A percentile compares a stretch with the other conserved stretches of the same genome.
phyloP scores from a whole-genome alignment of 2,329 filamentous ascomycete species.

The Ilyonectria mors-panacis region DNA sequence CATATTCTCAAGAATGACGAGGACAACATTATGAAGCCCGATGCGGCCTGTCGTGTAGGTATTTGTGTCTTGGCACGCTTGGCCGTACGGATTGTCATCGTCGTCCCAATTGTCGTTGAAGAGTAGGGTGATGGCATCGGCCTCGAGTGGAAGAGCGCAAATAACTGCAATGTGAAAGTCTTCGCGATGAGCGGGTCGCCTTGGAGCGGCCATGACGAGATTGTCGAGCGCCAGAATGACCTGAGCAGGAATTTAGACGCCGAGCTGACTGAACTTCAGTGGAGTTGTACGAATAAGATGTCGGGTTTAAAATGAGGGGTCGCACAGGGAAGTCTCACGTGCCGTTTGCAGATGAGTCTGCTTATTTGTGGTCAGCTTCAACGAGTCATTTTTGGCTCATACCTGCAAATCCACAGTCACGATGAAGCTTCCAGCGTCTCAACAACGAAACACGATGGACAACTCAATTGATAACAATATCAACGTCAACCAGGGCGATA shows the following conservation, averaged over 20 bases:
- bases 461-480: too few species aligned
- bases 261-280: background rate
- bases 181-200: background rate
- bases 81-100: background rate
- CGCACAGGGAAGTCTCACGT: too few species aligned
- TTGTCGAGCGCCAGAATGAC: background rate
- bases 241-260: background rate
- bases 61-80: conserved; percentile 32
- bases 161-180: conserved; percentile 39
- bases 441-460: too few species aligned
- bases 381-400: too few species aligned
- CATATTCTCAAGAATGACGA: conserved; percentile 44
- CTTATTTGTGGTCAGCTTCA: too few species aligned
- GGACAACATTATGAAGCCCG: conserved; percentile 46
- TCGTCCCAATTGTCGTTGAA: conserved; percentile 7
- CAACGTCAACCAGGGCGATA: too few species aligned
- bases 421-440: too few species aligned
- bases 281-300: background rate
- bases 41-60: conserved; percentile 45
- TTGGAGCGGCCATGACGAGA: background rate
- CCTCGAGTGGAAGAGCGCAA: conserved; percentile 29
- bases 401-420: too few species aligned
- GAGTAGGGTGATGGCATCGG: background rate
- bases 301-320: too few species aligned
- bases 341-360: too few species aligned